A percentile compares a stretch with the other conserved stretches of the same genome.
Evolutionary conservation across 1,139 yeast species (phyloP).

Genomic region (Pichia sp.): DNA sequence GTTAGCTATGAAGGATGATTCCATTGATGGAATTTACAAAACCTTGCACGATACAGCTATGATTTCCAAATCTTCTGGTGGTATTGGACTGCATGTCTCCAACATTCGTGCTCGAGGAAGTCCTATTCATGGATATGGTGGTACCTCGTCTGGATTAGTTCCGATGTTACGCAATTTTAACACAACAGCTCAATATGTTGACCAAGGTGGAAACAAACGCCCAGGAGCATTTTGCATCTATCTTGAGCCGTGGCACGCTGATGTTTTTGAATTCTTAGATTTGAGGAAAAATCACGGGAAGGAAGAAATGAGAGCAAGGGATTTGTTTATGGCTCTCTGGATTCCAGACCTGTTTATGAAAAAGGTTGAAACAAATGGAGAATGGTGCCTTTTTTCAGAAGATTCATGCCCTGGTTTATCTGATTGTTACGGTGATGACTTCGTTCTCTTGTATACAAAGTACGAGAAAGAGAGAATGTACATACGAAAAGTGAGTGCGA

Average conservation of each 20-base stretch:
- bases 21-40: conserved; percentile 51
- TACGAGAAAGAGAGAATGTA: conserved; percentile 41
- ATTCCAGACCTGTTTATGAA: conserved; percentile 54
- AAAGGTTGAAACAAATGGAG: conserved; percentile 40
- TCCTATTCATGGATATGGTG: conserved; percentile 46
- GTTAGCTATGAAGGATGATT: conserved; percentile 51
- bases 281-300: conserved; percentile 51
- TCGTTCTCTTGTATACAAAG: conserved; percentile 35
- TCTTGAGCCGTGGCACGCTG: conserved; percentile 58
- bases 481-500: conserved; percentile 38
- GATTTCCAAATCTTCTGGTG: conserved; percentile 54
- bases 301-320: conserved; percentile 50
- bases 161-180: conserved; percentile 57
- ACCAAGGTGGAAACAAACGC: conserved; percentile 56
- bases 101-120: conserved; percentile 46
- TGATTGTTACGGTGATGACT: conserved; percentile 45
- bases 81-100: conserved; percentile 51
- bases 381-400: conserved; percentile 53
- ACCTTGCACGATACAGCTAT: conserved; percentile 49
- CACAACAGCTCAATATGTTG: conserved; percentile 54
- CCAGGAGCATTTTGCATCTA: conserved; percentile 61
- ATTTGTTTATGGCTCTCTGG: conserved; percentile 53
- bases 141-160: conserved; percentile 48
- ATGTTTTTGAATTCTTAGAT: conserved; percentile 45
- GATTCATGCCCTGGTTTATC: conserved; percentile 45